Conservation (phyloP, 768 basidiomycete genomes). For the Tylopilus felleus region DNA sequence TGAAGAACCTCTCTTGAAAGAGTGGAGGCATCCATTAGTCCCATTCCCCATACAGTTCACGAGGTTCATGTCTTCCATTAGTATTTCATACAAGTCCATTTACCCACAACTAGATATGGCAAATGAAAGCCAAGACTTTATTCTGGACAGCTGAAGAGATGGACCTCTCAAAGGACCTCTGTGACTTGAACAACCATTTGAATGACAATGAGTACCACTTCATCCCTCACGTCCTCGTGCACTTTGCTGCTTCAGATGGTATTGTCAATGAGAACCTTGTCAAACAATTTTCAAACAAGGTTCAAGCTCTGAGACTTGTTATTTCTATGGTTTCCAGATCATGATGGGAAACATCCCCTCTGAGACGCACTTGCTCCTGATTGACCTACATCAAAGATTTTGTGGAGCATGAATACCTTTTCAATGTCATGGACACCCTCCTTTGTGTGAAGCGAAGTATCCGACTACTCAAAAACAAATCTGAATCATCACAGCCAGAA, state of each 20-base stretch:
- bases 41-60: conserved; percentile 91
- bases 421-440: conserved; percentile 91
- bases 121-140: conserved; percentile 85
- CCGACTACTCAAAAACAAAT: conserved; percentile 72
- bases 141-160: conserved; percentile 96
- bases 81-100: not conserved
- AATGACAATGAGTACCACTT: conserved; percentile 85
- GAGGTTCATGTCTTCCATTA: conserved; percentile 44
- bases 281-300: conserved; percentile 90
- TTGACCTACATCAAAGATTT: conserved; percentile 92
- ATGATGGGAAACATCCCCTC: conserved; percentile 99
- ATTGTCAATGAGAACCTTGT: conserved; percentile 96
- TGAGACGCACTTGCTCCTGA: conserved; percentile 93
- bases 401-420: conserved; percentile 71
- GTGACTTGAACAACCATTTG: conserved; percentile 82
- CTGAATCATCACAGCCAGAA: conserved; percentile 39
- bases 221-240: conserved; percentile 89
- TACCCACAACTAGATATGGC: conserved; percentile 69
- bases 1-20: conserved; percentile 80
- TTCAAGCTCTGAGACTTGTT: conserved; percentile 89
- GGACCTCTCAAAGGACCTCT: conserved; percentile 80
- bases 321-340: conserved; percentile 98
- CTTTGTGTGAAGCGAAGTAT: conserved; percentile 91
- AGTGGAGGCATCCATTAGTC: conserved; percentile 77
- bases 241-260: conserved; percentile 94